These are phyloP conservation scores for Paspalum vaginatum DNA, from an alignment of 176 grass and related monocot genomes.

Conservation along the genomic window DNA sequence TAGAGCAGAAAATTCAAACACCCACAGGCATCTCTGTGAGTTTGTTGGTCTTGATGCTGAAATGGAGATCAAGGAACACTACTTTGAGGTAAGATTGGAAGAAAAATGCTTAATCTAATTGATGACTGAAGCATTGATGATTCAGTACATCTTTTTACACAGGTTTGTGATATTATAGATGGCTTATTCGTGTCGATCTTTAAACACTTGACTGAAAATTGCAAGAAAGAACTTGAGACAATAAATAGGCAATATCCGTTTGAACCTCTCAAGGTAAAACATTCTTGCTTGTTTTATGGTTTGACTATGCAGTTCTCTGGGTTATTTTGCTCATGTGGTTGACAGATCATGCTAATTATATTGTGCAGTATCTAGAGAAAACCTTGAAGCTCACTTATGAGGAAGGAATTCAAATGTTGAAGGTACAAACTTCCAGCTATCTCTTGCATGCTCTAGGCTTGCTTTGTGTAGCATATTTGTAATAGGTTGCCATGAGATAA, in stretches of 20 bases:
- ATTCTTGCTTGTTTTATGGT: slow-evolving; percentile 12
- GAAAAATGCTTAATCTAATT: slow-evolving; percentile 1
- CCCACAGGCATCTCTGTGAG: slow-evolving; percentile 93
- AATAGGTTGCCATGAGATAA: background rate
- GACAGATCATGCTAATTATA: slow-evolving; percentile 40
- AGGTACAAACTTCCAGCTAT: slow-evolving; percentile 55
- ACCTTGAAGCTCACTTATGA: slow-evolving; percentile 82
- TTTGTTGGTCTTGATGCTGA: slow-evolving; percentile 96
- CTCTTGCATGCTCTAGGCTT: slow-evolving; percentile 1
- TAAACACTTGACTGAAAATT: slow-evolving; percentile 84
- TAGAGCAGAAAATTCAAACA: slow-evolving; percentile 90
- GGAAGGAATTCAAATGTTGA: slow-evolving; percentile 89
- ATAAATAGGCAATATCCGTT: slow-evolving; percentile 93
- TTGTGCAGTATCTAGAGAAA: slow-evolving; percentile 79
- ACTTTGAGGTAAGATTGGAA: slow-evolving; percentile 73
- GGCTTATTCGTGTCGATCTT: slow-evolving; percentile 90
- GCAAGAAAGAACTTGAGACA: slow-evolving; percentile 73
- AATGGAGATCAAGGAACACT: slow-evolving; percentile 97
- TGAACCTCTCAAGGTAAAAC: slow-evolving; percentile 77
- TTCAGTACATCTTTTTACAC: slow-evolving; percentile 20
- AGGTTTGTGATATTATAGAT: slow-evolving; percentile 94
- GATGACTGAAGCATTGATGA: background rate
- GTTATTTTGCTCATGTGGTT: background rate
- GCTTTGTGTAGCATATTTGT: background rate
- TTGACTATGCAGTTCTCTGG: background rate